Evolutionary conservation across 179 eudicot species (phyloP), one percentile per base, ranked within the genome.

Genomic region (Pouteria campechiana): DNA sequence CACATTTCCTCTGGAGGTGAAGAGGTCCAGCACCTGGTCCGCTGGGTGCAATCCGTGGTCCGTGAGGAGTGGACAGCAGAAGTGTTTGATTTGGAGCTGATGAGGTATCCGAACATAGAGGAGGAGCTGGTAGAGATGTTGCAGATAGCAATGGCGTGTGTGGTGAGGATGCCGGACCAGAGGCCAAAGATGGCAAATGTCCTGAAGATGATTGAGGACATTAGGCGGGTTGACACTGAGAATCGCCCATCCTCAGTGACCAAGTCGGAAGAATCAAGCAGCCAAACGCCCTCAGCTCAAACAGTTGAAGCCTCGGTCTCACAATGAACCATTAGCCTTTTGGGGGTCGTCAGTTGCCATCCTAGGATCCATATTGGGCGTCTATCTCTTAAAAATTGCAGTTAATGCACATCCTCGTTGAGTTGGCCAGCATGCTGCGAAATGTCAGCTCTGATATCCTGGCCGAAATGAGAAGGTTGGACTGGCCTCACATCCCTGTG

Each of bases 1-100:
- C 65, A 48, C 19, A 34, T 58, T 3, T 16, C 61, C 14, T 65
- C 67, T 28, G 60, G 67, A 3, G 37, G 52, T 3, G 65, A 50
- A 3, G 94, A 83, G 29, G 70, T 72, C 3, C 48, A 57, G 21
- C 72, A 69, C 54, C 37, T 87, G 20, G 96, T 87, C 1, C 69
- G 69, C 58, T 87, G 96, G 96, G 96, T 87, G 17, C 52, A 72
- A 24, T 83, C 96, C 2, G 96, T 86, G n/a, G 96, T 86, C 17
- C 54, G 81, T 46, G 96, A 86, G 55, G 96, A 87, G 55, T 87
- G 96, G 96, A 79, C 96, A 1, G 90, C 90, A 24, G 96, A 87
- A 64, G 94, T 83, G 7, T 87, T 87, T 34, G 96, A 87, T 48
- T 45, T 83, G 1, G 81, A 77, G 68, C 76, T 87, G 4, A 21